Conservation (phyloP, 2,329 filamentous ascomycete genomes). For the Colletotrichum cereale region DNA sequence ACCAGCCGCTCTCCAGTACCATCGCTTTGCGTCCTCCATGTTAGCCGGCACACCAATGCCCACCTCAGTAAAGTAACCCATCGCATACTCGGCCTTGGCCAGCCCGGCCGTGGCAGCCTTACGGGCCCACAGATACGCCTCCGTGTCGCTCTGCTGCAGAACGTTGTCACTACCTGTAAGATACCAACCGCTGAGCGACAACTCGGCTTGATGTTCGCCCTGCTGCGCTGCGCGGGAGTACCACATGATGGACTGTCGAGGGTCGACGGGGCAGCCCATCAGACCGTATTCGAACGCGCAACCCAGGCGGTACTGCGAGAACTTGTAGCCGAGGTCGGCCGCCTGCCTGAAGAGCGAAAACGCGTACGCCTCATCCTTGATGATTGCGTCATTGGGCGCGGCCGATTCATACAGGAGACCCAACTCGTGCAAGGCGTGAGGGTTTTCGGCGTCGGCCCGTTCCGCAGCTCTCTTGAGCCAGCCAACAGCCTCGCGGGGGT, state of each 20-base stretch:
- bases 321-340: constrained; percentile 92
- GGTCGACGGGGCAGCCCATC: constrained; percentile 85
- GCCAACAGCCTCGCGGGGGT: constrained; percentile 85
- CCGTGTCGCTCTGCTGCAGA: constrained; percentile 90
- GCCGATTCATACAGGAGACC: constrained; percentile 75
- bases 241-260: constrained; percentile 89
- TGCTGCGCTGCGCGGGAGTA: constrained; percentile 92
- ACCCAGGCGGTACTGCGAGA: constrained; percentile 90
- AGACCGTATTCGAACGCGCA: constrained; percentile 91
- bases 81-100: constrained; percentile 95
- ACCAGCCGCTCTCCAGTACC: constrained; percentile 98
- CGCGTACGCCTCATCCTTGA: constrained; percentile 86
- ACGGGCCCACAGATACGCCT: constrained; percentile 96
- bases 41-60: constrained; percentile 90
- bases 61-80: constrained; percentile 97
- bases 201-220: constrained; percentile 92
- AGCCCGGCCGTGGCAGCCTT: constrained; percentile 91
- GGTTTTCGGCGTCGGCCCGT: constrained; percentile 87
- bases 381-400: constrained; percentile 76
- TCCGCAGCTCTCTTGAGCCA: constrained; percentile 97
- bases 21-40: constrained; percentile 94
- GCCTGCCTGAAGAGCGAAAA: constrained; percentile 86
- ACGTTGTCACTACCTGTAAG: constrained; percentile 91
- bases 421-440: constrained; percentile 93
- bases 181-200: constrained; percentile 92